Evolutionary conservation across 495 filamentous ascomycete genomes (phyloP), one percentile per base, ranked within the genome.

Genomic region (Daldinia concentrica): DNA sequence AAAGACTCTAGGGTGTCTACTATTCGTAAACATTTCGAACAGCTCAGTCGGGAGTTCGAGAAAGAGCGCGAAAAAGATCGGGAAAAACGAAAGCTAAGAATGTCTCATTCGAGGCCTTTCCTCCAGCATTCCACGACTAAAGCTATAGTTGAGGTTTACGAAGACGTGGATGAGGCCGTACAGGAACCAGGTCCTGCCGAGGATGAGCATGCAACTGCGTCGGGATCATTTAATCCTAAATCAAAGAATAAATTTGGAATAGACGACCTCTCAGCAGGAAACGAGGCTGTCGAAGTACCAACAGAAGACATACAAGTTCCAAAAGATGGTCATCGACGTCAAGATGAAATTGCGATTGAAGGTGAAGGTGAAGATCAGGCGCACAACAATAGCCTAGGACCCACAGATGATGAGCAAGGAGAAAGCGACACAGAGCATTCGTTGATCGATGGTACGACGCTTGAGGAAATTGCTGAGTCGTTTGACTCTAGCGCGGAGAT

Each of bases 1-100:
- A 90, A 86, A 48, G 89, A 91, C 57, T 86, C 90, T 1, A 92
- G 91, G 57, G 96, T 99, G 1, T 94, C 92, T 5, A 92, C 87
- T 5, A 86, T 98, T 32, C 93, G 96, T 14, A 93, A 92, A 74
- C 96, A 98, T 78, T 98, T 98, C 74, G 96, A 99, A 77, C 94
- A 98, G 75, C 80, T 99, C 36, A 97, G 93, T 64, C 91, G 94
- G 6, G 96, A 99, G 72, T 98, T 99, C 71, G 94, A 99, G 74
- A 96, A 94, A 76, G 95, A 98, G 82, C 86, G 96, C 39, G 86
- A 94, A 55, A 91, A 91, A 63, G 94, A 99, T 74, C 87, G 91
- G 75, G 89, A 89, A 55, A 91, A 94, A 73, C 86, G 93, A 64
- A 91, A 91, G 48, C 91, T 92, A n/a, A 93, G 90, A 72, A 90